Base-by-base conservation (phyloP, 1,139 yeast genomes). In the Lodderomyces beijingensis region DNA sequence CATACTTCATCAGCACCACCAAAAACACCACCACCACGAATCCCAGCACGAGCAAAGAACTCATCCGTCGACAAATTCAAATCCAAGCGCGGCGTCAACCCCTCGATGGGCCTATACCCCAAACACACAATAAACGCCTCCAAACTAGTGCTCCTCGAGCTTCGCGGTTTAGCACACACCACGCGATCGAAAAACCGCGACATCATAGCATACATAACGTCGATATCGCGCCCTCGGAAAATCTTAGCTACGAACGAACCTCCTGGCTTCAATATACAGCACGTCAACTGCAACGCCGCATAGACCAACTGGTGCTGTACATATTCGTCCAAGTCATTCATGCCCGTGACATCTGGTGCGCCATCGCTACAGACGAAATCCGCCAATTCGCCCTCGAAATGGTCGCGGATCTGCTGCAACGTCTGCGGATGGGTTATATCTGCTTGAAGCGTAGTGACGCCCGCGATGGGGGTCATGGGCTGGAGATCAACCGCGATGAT, bases 341-440 rank as follows among this genome's bases (percentile, higher is more conserved):
- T 59, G 1, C 98, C 98, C 0, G 98, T 93, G 16, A 91, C 98
- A 59, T 91, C 98, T 2, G 98, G 98, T 0, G 98, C 98, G 33
- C 98, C 98, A 57, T 91, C 98, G 44, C 94, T 83, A 48, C 96
- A 86, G 1, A 91, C 96, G 52, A 91, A 83, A 55, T 91, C 98
- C 0, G 97, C 97, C 33, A 84, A 79, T 46, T 85, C 86, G 27
- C 96, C 96, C 22, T 86, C 93, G 62, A 91, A 91, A 23, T 82
- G 71, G 25, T 79, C 83, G 45, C 85, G 62, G 29, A 91, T 91
- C 47, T 70, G 71, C 31, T 73, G 72, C 35, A 91, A 65, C 0
- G 98, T 91, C 50, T 77, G 76, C 8, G 98, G 97, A 55, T 91
- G 96, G 3, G 98, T 91, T 44, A 91, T 91, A 59, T 91, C 98